Evolutionary conservation across 306 rosid genomes (phyloP), one percentile per base, ranked within the genome.

Genomic region (Cicer pinnatifidum): DNA sequence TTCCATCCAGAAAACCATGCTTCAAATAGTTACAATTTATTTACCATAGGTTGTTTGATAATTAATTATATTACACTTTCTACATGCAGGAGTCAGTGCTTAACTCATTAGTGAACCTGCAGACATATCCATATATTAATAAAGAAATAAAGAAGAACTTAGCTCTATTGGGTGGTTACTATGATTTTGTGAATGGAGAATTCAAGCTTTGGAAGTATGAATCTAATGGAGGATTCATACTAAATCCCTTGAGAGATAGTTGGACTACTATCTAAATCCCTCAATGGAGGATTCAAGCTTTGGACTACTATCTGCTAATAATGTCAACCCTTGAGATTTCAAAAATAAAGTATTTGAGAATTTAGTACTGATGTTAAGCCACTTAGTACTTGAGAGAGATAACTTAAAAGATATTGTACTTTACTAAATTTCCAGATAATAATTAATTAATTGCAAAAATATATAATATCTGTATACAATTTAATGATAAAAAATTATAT

Each of bases 31-130:
- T 20, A 20, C 23, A 2, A 20, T 20, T 20, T 20, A 20, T 20
- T 20, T 20, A 20, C 23, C 23, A 20, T 20, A 20, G 23, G 23
- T 20, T 20, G 9, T 57, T 57, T 44, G 20, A 6, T 56, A 39
- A 40, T 16, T 37, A 39, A 51, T 48, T 20, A 57, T 20, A 20
- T 20, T 5, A 67, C 37, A 39, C 9, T n/a, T 17, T 73, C 44
- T 19, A 6, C 11, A 13, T 84, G 77, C 81, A 90, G 96, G 91
- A 86, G 64, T 75, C 96, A 6, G 92, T 90, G 86, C 83, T 86
- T 40, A 66, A 88, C 73, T 90, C 96, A 4, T 12, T 88, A 6
- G 35, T 20, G 37, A 88, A 88, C 72, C 77, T 90, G 62, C 65
- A 3, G 13, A 81, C 83, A 50, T 88, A 88, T 71, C 91, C 92